Evolutionary conservation across 2,329 filamentous ascomycete species (phyloP), one percentile per base, ranked within the genome.

Genomic region (Sphaerulina musiva): DNA sequence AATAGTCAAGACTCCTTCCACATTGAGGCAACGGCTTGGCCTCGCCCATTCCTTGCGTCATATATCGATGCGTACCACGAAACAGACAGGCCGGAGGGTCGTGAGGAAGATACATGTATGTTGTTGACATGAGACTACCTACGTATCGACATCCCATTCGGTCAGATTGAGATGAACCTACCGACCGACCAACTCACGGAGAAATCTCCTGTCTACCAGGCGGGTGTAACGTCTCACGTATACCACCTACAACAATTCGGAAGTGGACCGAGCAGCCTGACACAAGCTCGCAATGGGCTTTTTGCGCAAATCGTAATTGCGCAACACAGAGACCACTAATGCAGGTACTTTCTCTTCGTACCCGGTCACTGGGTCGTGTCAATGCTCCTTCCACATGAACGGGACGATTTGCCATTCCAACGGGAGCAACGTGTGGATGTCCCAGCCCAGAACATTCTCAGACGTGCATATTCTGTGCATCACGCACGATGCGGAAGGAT

Each of bases 161-260:
- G 53, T 54, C 46, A 57, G 52, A 56, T 54, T 54, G 54, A 60
- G 51, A 58, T 54, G 51, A 41, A 46, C 44, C 40, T 46, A 57
- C 52, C 46, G 40, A 40, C 40, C 40, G 14, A 6, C 34, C 34
- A n/a, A 10, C 4, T 38, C 4, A 44, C 48, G 48, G 53, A 55
- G 55, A 50, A 44, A 55, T 53, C 53, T 54, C 48, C 51, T 17
- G 17, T 29, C 29, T 29, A 52, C 44, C 38, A 43, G 44, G 46
- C 64, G 62, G 64, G 53, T 65, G 59, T 58, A 59, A 65, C 62
- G 62, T 63, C 51, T 23, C 59, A 61, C 62, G 45, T 46, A 53
- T 41, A 47, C 26, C 36, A 31, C 53, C 43, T 36, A 31, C 51
- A 48, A 29, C 42, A 17, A 10, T 36, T 62, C 60, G 59, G 61